Evolutionary conservation across 805 yeast genomes (phyloP), one percentile per base, ranked within the genome.

Genomic region (Starmerella tilneyi): DNA sequence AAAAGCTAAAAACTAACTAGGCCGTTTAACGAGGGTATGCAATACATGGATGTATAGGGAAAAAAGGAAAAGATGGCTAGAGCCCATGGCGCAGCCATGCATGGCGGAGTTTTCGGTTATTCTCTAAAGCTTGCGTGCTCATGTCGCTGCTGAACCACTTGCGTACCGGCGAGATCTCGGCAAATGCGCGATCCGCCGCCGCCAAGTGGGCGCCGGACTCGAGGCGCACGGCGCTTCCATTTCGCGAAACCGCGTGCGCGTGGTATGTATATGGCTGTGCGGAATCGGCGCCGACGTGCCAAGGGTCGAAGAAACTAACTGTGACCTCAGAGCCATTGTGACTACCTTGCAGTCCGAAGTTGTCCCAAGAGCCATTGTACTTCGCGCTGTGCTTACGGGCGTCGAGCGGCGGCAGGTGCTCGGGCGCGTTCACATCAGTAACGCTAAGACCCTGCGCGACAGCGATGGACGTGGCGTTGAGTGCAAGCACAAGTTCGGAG

Each of bases 311-410:
- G 31, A 23, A 20, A 17, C 21, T 40, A 16, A 47, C 44, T 7
- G 30, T 34, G n/a, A 44, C 45, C 21, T 47, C 47, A 3, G 50
- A 39, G 24, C 47, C 47, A 19, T 47, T 44, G 17, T 15, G 28
- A 7, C 16, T 22, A 9, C 13, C n/a, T 23, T 21, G n/a, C 2
- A 13, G 28, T 3, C 16, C 41, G 23, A 5, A 13, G 19, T 22
- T 13, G 33, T 26, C 23, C 49, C 44, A 47, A 13, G 50, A 44
- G n/a, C 47, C 50, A 24, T 47, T 47, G 41, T 47, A 44, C 24
- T 36, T 12, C 9, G 22, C 33, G 21, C 30, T n/a, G 21, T 35
- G 44, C 21, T 40, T 26, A 7, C 47, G 31, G 15, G 44, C 16
- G 28, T 40, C 43, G 24, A 39, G 33, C 5, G 41, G 43, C 22